These are phyloP conservation scores for Pyrus hybrid DNA, from an alignment of 331 rosid genomes.

Conservation along the genomic window DNA sequence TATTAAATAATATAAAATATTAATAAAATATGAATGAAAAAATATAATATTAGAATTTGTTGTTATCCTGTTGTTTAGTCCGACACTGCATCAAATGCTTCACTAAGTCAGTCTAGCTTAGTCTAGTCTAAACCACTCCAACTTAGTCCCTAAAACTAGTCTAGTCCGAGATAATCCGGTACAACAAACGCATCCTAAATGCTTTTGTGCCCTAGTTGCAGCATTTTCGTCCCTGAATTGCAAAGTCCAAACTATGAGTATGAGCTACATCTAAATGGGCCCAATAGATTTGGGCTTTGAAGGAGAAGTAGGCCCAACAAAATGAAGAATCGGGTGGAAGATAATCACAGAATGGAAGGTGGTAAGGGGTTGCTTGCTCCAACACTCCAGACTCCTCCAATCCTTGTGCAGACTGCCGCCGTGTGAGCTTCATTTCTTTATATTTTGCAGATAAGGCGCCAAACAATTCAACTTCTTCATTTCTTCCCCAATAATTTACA, in stretches of 20 bases:
- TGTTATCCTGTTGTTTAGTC: no score
- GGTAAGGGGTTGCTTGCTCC: not conserved
- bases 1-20: no score
- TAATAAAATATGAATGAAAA: no score
- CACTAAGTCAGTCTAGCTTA: no score
- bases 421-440: not conserved
- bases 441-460: conserved; percentile 10
- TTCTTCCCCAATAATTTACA: not conserved
- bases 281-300: not conserved
- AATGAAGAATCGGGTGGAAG: not conserved
- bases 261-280: not conserved
- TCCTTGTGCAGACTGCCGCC: not conserved
- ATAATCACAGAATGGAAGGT: not conserved
- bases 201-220: no score
- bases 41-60: no score
- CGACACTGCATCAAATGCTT: no score
- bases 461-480: not conserved
- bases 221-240: not conserved
- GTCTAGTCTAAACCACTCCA: no score
- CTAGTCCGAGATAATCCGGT: no score
- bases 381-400: not conserved
- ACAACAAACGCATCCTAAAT: no score
- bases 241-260: not conserved
- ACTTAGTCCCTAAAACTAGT: no score
- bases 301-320: not conserved